A percentile compares a stretch with the other conserved stretches of the same genome.
Conservation (phyloP, 176 grass and related monocot species). For the Oryza nivara region DNA sequence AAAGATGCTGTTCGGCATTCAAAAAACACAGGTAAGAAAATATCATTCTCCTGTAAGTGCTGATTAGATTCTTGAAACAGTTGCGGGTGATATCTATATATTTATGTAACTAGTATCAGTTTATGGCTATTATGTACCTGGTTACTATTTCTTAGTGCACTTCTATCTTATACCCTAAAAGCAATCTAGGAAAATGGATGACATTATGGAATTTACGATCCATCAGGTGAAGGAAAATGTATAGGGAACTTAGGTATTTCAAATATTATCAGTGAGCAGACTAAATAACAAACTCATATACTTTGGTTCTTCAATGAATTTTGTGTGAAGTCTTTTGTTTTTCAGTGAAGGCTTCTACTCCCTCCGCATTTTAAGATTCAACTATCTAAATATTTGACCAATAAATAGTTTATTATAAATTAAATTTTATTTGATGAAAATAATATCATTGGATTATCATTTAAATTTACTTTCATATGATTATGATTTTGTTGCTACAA, state of each 20-base stretch:
- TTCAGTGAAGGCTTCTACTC: neutral
- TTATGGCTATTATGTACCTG: neutral
- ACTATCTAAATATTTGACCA: too few relatives aligned
- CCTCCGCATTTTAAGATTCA: too few relatives aligned
- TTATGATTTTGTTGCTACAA: too few relatives aligned
- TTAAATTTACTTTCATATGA: too few relatives aligned
- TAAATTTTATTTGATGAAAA: too few relatives aligned
- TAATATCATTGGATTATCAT: too few relatives aligned
- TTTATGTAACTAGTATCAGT: constrained; percentile 3
- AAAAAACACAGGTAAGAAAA: constrained; percentile 47
- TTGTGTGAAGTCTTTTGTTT: neutral
- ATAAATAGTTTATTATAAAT: too few relatives aligned
- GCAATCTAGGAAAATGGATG: neutral
- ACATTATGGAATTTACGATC: neutral
- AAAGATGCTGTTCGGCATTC: constrained; percentile 28
- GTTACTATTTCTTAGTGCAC: neutral
- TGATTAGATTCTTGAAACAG: neutral
- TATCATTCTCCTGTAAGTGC: neutral
- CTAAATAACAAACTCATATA: neutral
- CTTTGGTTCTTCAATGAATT: neutral
- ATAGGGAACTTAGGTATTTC: constrained; percentile 3
- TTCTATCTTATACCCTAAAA: neutral
- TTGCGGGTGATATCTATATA: neutral
- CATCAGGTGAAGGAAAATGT: neutral
- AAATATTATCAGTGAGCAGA: neutral